A percentile compares a stretch with the other conserved stretches of the same genome.
These are phyloP conservation scores for Tetrapisispora arboricola DNA, from an alignment of 805 yeast genomes.

Conservation along the genomic window DNA sequence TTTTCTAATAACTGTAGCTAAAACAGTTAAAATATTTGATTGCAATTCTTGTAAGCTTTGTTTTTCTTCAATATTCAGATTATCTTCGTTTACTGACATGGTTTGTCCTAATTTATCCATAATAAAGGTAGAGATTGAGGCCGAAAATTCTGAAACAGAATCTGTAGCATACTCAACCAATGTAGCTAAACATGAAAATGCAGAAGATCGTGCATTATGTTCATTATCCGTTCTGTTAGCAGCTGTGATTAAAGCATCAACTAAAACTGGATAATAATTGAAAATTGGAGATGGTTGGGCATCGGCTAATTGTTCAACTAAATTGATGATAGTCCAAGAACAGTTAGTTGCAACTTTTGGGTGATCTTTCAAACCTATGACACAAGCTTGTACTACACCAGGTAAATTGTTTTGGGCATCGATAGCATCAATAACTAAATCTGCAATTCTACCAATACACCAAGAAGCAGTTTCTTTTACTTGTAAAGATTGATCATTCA, in stretches of 20 bases:
- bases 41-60: conserved; percentile 82
- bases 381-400: conserved; percentile 58
- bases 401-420: conserved; percentile 58
- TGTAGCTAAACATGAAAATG: conserved; percentile 85
- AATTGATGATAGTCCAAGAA: conserved; percentile 92
- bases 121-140: conserved; percentile 64
- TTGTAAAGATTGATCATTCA: conserved; percentile 65
- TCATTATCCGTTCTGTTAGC: conserved; percentile 75
- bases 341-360: conserved; percentile 93
- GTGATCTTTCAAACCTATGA: conserved; percentile 78
- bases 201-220: conserved; percentile 83
- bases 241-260: conserved; percentile 60
- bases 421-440: conserved; percentile 67
- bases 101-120: conserved; percentile 65
- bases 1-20: conserved; percentile 79
- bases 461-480: conserved; percentile 97
- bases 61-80: conserved; percentile 57
- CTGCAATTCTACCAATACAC: conserved; percentile 96
- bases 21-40: conserved; percentile 62
- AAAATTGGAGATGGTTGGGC: conserved; percentile 54
- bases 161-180: conserved; percentile 67
- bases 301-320: conserved; percentile 65
- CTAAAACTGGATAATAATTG: conserved; percentile 55
- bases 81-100: conserved; percentile 47
- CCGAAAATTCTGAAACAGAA: conserved; percentile 58